Evolutionary conservation across 139 green algal species (phyloP).

Genomic region (Volvox africanus): DNA sequence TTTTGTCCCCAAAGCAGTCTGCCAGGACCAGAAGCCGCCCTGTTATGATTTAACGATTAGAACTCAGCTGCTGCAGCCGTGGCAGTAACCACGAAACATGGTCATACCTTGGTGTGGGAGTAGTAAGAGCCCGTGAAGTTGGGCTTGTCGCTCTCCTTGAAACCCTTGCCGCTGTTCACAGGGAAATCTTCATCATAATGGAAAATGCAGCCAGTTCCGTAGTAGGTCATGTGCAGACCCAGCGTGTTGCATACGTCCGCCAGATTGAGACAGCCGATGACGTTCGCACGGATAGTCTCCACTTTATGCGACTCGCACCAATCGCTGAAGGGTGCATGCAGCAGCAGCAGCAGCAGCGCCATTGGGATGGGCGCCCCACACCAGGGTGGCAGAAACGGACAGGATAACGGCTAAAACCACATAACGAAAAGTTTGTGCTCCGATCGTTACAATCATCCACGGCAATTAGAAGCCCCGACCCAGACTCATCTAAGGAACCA

Average conservation of each 20-base stretch:
- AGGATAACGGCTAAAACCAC: too few species aligned
- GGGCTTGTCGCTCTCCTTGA: constrained; percentile 93
- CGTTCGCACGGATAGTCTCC: constrained; percentile 95
- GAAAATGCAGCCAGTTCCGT: constrained; percentile 98
- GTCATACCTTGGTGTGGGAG: constrained; percentile 94
- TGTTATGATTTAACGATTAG: too few species aligned
- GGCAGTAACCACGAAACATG: too few species aligned
- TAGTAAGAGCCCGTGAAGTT: constrained; percentile 99
- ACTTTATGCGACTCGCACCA: constrained; percentile 98
- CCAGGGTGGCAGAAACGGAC: too few species aligned
- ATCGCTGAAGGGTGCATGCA: constrained; percentile 65
- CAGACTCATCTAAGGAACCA: too few species aligned
- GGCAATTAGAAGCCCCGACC: too few species aligned
- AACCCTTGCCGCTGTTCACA: constrained; percentile 85
- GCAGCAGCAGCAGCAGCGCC: neutral
- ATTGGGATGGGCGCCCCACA: too few species aligned
- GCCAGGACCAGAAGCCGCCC: too few species aligned
- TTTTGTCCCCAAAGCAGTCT: too few species aligned
- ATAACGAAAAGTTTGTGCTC: too few species aligned
- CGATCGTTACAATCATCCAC: too few species aligned
- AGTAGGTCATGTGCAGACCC: constrained; percentile 95
- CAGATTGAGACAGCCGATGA: constrained; percentile 95
- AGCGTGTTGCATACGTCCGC: constrained; percentile 80
- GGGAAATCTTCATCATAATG: constrained; percentile 94
- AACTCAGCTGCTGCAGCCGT: too few species aligned